phyloP scores from a whole-genome alignment of 2,329 filamentous ascomycete genomes.

The Phialocephala sp. region DNA sequence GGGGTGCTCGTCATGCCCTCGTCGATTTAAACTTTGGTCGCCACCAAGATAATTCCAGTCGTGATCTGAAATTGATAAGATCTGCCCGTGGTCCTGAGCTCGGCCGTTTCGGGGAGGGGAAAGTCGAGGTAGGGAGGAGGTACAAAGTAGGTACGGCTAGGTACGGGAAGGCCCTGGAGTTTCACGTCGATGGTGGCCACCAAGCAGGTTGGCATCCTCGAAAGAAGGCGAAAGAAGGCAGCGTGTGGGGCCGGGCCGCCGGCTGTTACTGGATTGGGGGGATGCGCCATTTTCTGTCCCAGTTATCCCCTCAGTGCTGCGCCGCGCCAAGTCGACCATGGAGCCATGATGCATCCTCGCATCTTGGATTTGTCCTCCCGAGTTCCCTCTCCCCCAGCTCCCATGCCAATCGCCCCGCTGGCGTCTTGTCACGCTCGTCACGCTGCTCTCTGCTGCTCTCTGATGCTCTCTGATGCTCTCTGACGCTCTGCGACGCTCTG shows the following conservation, averaged over 20 bases:
- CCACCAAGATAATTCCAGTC: neutral
- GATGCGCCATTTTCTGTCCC: conserved; percentile 25
- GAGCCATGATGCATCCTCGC: too few species aligned
- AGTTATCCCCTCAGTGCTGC: conserved; percentile 16
- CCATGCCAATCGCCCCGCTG: neutral
- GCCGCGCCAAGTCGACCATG: conserved; percentile 6
- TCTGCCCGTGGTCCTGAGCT: conserved; percentile 16
- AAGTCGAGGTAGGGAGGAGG: conserved; percentile 10
- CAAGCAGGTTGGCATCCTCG: too few species aligned
- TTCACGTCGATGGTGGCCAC: neutral
- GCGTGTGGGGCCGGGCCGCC: conserved; percentile 21
- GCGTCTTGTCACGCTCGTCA: conserved; percentile 9
- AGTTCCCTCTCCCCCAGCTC: neutral
- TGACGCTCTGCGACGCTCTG: neutral
- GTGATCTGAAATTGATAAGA: conserved; percentile 16
- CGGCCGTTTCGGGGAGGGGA: conserved; percentile 9
- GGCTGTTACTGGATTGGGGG: conserved; percentile 15
- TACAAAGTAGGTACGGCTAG: too few species aligned
- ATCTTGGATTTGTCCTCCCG: too few species aligned
- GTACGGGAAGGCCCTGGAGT: neutral
- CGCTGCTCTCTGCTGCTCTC: neutral
- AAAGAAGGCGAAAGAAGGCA: neutral
- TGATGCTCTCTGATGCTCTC: conserved; percentile 1
- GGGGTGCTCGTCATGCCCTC: neutral
- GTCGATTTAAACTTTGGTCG: conserved; percentile 7